Base-by-base conservation (phyloP, 1,139 yeast species). In the Magnusiomyces tetraspermus region DNA sequence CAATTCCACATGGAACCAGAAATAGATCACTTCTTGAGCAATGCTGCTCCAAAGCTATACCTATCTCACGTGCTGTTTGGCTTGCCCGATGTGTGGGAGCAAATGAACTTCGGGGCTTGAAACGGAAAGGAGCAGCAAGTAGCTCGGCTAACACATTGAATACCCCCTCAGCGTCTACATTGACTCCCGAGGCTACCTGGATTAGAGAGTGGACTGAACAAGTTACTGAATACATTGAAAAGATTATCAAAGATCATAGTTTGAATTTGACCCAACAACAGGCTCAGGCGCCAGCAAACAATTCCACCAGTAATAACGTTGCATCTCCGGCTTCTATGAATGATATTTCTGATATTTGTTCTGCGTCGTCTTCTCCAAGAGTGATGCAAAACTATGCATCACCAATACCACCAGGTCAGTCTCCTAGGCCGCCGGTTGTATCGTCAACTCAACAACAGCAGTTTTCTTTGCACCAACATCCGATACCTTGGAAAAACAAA, bases 1-100 rank as follows among this genome's bases (percentile, higher is more conserved):
- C 89, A 37, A 78, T 90, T n/a, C 97, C 98, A 0, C 96, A 90
- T 65, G 97, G 97, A 0, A 78, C 90, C 24, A 74, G 90, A 58
- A 85, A 87, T 64, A 79, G 82, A 60, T 75, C 77, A 1, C 71
- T 90, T 41, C 67, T 90, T 2, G 96, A 89, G 57, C 85, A 83
- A 54, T 76, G 94, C 59, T 76, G 85, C 57, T 63, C 71, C 41
- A 82, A 82, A 61, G 69, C 71, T 36, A 81, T 90, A 0, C 97
- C 97, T 0, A 71, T 84, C 2, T 67, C 78, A 24, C 72, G 97
- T 55, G 96, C 96, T 0, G 69, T 90, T 2, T 90, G 98, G 98
- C 77, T 90, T 57, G 85, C 92, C 2, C 80, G 87, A 59, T 86
- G 96, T 67, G 87, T 89, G 1, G 80, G 92, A 19, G 82, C 85